A percentile compares a stretch with the other conserved stretches of the same genome.
phyloP scores from a whole-genome alignment of 2,329 filamentous ascomycete species.

The Neonectria magnoliae region DNA sequence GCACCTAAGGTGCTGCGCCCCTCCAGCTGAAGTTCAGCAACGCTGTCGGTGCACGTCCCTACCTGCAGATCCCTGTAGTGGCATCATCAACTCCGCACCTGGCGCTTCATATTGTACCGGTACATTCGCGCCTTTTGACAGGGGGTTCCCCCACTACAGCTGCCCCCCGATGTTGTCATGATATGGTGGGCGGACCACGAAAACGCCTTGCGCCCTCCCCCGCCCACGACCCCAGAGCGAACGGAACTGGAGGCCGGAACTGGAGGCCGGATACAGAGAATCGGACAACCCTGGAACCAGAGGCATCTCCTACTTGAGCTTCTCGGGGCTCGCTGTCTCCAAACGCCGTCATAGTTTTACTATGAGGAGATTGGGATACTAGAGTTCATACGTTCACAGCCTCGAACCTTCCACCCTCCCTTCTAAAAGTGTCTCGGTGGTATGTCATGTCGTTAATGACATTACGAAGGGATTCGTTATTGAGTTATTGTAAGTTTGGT shows the following conservation, averaged over 20 bases:
- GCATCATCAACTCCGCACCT: neutral
- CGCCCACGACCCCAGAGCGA: neutral
- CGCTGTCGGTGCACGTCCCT: neutral
- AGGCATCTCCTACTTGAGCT: too few relatives aligned
- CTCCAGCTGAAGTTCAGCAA: neutral
- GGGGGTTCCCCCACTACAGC: neutral
- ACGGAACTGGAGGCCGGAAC: neutral
- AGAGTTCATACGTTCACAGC: neutral
- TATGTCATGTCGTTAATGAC: too few relatives aligned
- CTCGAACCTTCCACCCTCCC: neutral
- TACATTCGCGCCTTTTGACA: neutral
- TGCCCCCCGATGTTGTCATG: neutral
- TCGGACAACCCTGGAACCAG: neutral
- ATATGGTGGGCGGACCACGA: neutral
- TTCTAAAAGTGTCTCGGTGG: too few relatives aligned
- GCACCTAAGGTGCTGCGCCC: neutral
- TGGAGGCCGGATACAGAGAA: neutral
- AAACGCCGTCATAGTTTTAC: neutral
- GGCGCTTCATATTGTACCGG: neutral
- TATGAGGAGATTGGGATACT: neutral
- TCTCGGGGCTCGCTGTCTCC: neutral
- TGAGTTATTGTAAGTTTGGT: neutral
- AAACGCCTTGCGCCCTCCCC: neutral
- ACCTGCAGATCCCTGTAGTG: neutral
- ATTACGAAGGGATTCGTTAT: neutral